phyloP scores from a whole-genome alignment of 2,329 filamentous ascomycete species.

The Colletotrichum sidae region DNA sequence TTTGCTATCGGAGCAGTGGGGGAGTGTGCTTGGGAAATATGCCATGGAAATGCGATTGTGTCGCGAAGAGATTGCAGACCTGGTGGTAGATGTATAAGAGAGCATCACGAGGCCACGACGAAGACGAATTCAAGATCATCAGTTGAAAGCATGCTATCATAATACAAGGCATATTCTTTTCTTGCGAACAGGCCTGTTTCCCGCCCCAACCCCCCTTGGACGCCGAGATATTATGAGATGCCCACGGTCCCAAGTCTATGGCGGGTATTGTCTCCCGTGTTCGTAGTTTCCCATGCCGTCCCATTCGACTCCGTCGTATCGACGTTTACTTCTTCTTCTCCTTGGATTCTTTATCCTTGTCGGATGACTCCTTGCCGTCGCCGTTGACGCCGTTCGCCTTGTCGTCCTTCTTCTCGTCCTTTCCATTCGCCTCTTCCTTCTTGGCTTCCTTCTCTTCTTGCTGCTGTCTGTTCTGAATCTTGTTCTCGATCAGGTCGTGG shows the following conservation, averaged over 20 bases:
- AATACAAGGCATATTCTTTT: conserved; percentile 36
- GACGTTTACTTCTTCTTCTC: conserved; percentile 59
- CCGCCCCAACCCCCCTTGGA: conserved; percentile 28
- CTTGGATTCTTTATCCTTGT: conserved; percentile 63
- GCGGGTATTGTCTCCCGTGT: conserved; percentile 34
- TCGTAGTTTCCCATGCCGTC: conserved; percentile 14
- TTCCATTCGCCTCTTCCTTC: conserved; percentile 75
- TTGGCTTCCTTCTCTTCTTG: conserved; percentile 95
- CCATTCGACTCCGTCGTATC: conserved; percentile 1
- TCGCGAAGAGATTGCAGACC: conserved; percentile 78
- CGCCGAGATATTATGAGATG: conserved; percentile 38
- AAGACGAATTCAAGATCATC: conserved; percentile 4
- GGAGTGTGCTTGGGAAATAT: conserved; percentile 64
- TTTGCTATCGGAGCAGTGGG: conserved; percentile 76
- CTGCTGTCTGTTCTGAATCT: conserved; percentile 98
- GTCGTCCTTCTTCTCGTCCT: conserved; percentile 69
- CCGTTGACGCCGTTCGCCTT: conserved; percentile 52
- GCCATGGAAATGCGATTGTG: conserved; percentile 66
- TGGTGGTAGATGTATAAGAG: conserved; percentile 61
- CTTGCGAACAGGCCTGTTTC: conserved; percentile 29
- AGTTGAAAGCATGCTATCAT: conserved; percentile 35
- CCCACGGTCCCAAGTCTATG: conserved; percentile 34
- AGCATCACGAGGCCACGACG: not conserved
- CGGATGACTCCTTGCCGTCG: conserved; percentile 60
- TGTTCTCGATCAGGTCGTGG: conserved; percentile 99